Conservation (phyloP, 1,284 basidiomycete genomes). For the Microbotryomycetes sp. region DNA sequence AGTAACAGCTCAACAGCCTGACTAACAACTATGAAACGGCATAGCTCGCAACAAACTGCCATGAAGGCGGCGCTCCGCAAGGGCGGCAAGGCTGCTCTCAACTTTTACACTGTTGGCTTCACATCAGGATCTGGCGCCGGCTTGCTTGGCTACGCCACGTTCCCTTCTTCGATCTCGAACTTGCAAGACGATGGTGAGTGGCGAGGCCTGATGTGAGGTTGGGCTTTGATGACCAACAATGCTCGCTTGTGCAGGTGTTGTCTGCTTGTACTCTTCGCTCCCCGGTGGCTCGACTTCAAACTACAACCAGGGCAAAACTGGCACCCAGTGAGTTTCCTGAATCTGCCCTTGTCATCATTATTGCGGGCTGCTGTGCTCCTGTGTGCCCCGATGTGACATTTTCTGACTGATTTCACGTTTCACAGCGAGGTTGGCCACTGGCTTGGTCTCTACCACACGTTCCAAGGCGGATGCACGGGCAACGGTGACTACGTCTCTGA, state of each 20-base stretch:
- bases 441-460: constrained; percentile 54
- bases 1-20: too few relatives aligned
- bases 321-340: constrained; percentile 43
- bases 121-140: constrained; percentile 38
- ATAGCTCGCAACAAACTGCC: constrained; percentile 45
- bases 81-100: constrained; percentile 47
- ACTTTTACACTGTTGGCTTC: constrained; percentile 46
- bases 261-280: constrained; percentile 49
- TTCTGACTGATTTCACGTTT: background rate
- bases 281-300: constrained; percentile 48
- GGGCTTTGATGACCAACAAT: too few relatives aligned
- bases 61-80: constrained; percentile 50
- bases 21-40: too few relatives aligned
- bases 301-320: constrained; percentile 51
- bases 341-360: background rate
- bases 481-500: constrained; percentile 50
- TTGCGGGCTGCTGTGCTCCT: background rate
- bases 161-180: constrained; percentile 46
- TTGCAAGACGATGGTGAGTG: constrained; percentile 3
- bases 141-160: constrained; percentile 50
- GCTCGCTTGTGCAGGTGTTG: constrained; percentile 49
- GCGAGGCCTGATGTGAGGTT: too few relatives aligned
- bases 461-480: constrained; percentile 52
- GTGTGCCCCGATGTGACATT: too few relatives aligned
- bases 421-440: too few relatives aligned